phyloP scores from a whole-genome alignment of 441 rosid genomes.

The Erodium moschatum region DNA sequence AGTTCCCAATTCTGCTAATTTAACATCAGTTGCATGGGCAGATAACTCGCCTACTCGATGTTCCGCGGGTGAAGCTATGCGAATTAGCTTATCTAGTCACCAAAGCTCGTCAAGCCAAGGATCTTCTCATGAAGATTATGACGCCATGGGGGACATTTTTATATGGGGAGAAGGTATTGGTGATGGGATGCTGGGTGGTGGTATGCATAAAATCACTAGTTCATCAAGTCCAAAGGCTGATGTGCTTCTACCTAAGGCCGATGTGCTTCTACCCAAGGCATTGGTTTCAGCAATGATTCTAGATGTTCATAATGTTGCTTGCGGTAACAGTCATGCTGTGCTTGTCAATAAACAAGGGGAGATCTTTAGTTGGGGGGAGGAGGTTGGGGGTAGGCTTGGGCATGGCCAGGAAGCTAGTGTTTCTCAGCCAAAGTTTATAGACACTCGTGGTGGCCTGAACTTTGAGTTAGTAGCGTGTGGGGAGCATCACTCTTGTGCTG shows the following conservation, averaged over 20 bases:
- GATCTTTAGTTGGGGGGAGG: constrained; percentile 91
- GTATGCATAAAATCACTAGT: constrained; percentile 55
- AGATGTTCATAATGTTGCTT: constrained; percentile 84
- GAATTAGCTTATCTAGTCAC: constrained; percentile 93
- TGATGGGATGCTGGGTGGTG: constrained; percentile 88
- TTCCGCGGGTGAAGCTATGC: constrained; percentile 55
- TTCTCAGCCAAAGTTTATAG: constrained; percentile 75
- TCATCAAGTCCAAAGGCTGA: constrained; percentile 50
- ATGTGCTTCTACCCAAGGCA: constrained; percentile 75
- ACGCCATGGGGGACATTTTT: constrained; percentile 83
- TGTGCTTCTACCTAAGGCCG: constrained; percentile 78
- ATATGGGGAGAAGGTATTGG: constrained; percentile 28
- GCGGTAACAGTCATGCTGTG: constrained; percentile 85
- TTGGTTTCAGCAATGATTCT: constrained; percentile 84
- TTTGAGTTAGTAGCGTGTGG: constrained; percentile 92
- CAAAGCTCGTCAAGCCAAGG: constrained; percentile 97
- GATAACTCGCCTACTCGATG: constrained; percentile 75
- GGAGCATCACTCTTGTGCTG: constrained; percentile 88
- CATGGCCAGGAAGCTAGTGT: constrained; percentile 86
- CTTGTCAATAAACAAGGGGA: constrained; percentile 91
- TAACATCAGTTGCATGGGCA: constrained; percentile 74
- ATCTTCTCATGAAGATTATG: constrained; percentile 96
- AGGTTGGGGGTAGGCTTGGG: constrained; percentile 92
- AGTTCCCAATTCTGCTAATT: constrained; percentile 65
- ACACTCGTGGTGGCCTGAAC: constrained; percentile 62